These are phyloP conservation scores for Pisolithus orientalis DNA, from an alignment of 768 basidiomycete genomes.

Conservation along the genomic window DNA sequence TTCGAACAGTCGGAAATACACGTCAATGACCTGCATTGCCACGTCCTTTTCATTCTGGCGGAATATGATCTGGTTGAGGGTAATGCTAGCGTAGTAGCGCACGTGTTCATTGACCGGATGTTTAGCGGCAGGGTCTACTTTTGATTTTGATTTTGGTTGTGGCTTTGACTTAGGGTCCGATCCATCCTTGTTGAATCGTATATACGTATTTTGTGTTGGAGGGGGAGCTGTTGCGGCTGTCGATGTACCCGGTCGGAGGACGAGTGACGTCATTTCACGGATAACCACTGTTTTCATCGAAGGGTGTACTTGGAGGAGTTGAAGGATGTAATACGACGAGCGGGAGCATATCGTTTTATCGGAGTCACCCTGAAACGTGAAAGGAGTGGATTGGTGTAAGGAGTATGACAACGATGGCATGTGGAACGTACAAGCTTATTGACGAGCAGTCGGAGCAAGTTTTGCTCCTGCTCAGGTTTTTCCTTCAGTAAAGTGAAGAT, in stretches of 20 bases:
- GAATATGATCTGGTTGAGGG: conserved; percentile 89
- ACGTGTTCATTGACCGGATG: conserved; percentile 60
- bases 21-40: conserved; percentile 71
- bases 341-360: conserved; percentile 85
- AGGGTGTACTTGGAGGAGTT: conserved; percentile 85
- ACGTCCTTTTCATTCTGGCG: conserved; percentile 61
- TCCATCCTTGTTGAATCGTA: conserved; percentile 43
- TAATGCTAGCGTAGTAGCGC: conserved; percentile 88
- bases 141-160: conserved; percentile 4
- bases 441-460: conserved; percentile 83
- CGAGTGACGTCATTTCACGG: conserved; percentile 75
- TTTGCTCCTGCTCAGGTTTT: conserved; percentile 97
- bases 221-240: conserved; percentile 25
- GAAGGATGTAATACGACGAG: conserved; percentile 84
- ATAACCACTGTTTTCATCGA: conserved; percentile 89
- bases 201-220: conserved; percentile 34
- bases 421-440: conserved; percentile 75
- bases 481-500: conserved; percentile 76
- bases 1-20: conserved; percentile 93
- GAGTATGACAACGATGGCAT: background rate
- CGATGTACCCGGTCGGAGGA: conserved; percentile 49
- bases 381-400: background rate
- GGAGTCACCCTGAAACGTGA: conserved; percentile 64
- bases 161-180: conserved; percentile 2
- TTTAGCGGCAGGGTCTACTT: conserved; percentile 27